These are phyloP conservation scores for Cercophora samala DNA, from an alignment of 495 filamentous ascomycete species.

Conservation along the genomic window DNA sequence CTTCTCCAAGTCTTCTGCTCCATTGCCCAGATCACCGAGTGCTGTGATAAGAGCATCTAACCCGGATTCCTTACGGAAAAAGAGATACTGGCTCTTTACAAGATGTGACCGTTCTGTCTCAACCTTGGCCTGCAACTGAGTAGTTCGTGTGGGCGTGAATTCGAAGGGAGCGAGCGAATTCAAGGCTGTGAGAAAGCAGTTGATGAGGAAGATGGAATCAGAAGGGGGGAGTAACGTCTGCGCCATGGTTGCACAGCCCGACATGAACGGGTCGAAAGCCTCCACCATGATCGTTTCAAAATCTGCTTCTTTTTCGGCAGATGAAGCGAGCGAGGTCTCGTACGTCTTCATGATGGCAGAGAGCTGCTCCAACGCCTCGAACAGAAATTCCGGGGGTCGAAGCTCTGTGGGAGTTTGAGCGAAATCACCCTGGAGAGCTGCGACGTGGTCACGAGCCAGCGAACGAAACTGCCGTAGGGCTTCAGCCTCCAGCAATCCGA, in stretches of 20 bases:
- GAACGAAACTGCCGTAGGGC: constrained; percentile 80
- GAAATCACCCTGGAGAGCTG: constrained; percentile 66
- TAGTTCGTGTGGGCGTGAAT: constrained; percentile 50
- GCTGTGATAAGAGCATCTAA: constrained; percentile 65
- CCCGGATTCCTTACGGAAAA: constrained; percentile 71
- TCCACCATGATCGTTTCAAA: constrained; percentile 78
- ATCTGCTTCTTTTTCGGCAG: constrained; percentile 54
- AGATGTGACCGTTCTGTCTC: constrained; percentile 45
- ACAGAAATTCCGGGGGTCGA: constrained; percentile 76
- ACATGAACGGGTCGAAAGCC: constrained; percentile 82
- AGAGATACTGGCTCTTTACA: constrained; percentile 57
- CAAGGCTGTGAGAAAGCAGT: constrained; percentile 66
- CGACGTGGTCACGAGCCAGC: constrained; percentile 73
- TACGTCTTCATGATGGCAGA: constrained; percentile 73
- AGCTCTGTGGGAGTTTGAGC: constrained; percentile 65
- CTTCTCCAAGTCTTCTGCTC: constrained; percentile 36
- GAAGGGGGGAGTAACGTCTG: constrained; percentile 55
- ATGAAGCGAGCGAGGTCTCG: constrained; percentile 68
- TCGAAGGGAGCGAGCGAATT: constrained; percentile 49
- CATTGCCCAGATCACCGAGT: constrained; percentile 42
- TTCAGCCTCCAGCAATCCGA: constrained; percentile 65
- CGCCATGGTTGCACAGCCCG: constrained; percentile 66
- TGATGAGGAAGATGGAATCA: constrained; percentile 73
- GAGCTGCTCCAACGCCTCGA: constrained; percentile 73
- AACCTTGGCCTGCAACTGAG: constrained; percentile 47